These are phyloP conservation scores for Coemansia sp. DNA, from an alignment of 192 early-diverging fungal species.

Conservation along the genomic window DNA sequence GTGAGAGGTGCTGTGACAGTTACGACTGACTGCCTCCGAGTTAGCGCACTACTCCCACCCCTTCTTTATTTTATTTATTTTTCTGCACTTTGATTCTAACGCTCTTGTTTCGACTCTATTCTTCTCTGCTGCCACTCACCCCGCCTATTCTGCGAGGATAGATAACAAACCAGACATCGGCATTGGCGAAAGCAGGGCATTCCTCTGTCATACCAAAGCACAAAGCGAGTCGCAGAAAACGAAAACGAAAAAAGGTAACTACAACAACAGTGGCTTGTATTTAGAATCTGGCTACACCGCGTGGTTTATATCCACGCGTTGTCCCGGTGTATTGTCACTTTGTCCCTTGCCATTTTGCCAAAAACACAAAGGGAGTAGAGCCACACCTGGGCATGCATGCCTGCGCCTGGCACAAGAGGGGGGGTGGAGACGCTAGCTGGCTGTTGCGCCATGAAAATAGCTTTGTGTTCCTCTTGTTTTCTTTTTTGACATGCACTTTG, in stretches of 20 bases:
- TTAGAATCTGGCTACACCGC: neutral
- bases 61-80: neutral
- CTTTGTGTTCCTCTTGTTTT: neutral
- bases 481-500: constrained; percentile 1
- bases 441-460: neutral
- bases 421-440: too few relatives aligned
- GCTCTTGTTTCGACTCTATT: neutral
- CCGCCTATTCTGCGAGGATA: neutral
- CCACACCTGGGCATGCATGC: constrained; percentile 9
- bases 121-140: neutral
- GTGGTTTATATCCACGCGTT: constrained; percentile 5
- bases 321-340: neutral
- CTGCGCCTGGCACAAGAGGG: neutral
- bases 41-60: constrained; percentile 1
- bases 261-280: constrained; percentile 1
- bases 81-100: neutral
- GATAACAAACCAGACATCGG: neutral
- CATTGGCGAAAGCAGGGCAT: too few relatives aligned
- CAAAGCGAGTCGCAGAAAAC: neutral
- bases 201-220: neutral
- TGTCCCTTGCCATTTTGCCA: neutral
- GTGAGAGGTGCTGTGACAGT: neutral
- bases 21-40: neutral
- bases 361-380: neutral
- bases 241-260: constrained; percentile 6